Evolutionary conservation across 2,329 filamentous ascomycete genomes (phyloP).

Genomic region (Aspergillus carbonarius): DNA sequence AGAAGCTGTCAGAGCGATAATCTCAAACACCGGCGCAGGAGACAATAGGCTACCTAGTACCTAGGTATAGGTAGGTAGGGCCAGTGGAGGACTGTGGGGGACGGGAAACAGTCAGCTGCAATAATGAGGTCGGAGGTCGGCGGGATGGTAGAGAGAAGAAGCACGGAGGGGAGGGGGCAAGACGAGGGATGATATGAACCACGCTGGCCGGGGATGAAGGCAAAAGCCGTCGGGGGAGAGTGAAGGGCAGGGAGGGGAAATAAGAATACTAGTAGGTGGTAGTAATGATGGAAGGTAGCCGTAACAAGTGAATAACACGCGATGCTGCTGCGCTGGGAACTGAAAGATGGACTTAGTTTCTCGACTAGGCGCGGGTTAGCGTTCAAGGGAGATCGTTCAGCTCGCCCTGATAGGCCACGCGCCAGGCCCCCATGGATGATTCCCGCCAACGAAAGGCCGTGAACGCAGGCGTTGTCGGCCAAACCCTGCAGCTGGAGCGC

Average conservation of each 20-base stretch:
- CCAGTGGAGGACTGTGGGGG: background rate
- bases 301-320: background rate
- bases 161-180: background rate
- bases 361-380: background rate
- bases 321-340: background rate
- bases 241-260: background rate
- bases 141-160: background rate
- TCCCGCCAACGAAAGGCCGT: background rate
- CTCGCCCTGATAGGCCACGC: background rate
- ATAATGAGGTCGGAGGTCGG: background rate
- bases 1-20: background rate
- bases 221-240: background rate
- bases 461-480: background rate
- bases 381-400: background rate
- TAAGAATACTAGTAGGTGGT: no score
- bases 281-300: background rate
- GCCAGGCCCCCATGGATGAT: background rate
- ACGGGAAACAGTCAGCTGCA: background rate
- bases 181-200: background rate
- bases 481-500: conserved; percentile 1
- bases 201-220: background rate
- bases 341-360: background rate
- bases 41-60: background rate
- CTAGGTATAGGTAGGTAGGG: background rate
- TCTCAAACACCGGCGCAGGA: conserved; percentile 2